Base-by-base conservation (phyloP, 768 basidiomycete species). In the Auricularia sp. region DNA sequence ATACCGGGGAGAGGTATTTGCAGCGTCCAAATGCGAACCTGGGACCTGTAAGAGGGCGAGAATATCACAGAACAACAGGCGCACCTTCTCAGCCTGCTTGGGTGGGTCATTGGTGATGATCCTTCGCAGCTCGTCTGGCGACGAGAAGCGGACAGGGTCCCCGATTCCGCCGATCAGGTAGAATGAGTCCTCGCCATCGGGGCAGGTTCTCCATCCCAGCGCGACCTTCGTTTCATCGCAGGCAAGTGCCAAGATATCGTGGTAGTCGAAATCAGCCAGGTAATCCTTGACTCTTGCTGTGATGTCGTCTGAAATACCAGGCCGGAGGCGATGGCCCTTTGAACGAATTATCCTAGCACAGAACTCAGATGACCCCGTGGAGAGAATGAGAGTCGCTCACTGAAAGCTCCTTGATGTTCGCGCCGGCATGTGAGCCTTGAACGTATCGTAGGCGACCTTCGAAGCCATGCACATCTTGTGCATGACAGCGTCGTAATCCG, bases 11-110 rank as follows among this genome's bases (percentile, higher is more conserved):
- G 43, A 8, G 74, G 76, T 10, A 78, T 67, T 16, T 68, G 67
- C 6, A 77, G 42, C 35, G 61, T 66, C 73, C 73, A 79, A 3
- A 79, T 58, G 1, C 74, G 73, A 23, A 79, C n/a, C 75, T 79
- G 61, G 21, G 18, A 3, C 36, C 54, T n/a, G 18, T 14, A 5
- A 51, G 47, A 16, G 4, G 3, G 14, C n/a, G 4, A 7, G 7
- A 51, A 4, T 5, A 3, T 4, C 3, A 21, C 4, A 6, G 6
- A 51, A 16, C 16, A 51, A 51, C n/a, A n/a, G n/a, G 47, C 47
- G n/a, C 47, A 51, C 47, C 47, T 51, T 51, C 47, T 51, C 47
- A 3, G 47, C 47, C 47, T 51, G 47, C n/a, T 51, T 51, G 18
- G 47, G 47, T 3, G 16, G n/a, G 47, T 5, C 14, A 3, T 21